Evolutionary conservation across 2,329 filamentous ascomycete genomes (phyloP), one percentile per base, ranked within the genome.

Genomic region (Fusarium fujikuroi): DNA sequence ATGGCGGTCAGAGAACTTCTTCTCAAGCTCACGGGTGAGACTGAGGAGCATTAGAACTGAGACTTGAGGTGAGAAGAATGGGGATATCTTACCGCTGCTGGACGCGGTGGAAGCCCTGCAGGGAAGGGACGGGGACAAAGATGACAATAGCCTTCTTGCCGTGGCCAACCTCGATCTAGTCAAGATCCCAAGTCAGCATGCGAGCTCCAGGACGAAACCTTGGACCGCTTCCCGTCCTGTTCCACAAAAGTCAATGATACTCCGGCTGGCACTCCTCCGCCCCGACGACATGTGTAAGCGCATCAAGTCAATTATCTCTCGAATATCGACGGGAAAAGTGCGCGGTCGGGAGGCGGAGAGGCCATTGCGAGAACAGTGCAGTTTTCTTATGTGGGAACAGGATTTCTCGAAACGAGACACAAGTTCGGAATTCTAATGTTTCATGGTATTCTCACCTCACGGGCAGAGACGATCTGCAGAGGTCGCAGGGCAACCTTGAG

Each of bases 1-100:
- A 88, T 99, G 96, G 88, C 96, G 96, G 91, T 99, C 96, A 78
- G 96, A 98, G 94, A 99, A 99, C 91, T 99, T 99, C 95, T 99
- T 99, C 93, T 99, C 96, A 84, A 99, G 95, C 91, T 99, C 96
- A 88, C 96, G 96, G 87, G 96, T 99, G 84, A 99, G 92, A 85
- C 95, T 98, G 66, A 8, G 36, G 1, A 5, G n/a, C 5, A 69
- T 81, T 70, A 82, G 76, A 63, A 19, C n/a, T 47, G 28, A 3
- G 7, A 18, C 5, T 0, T 3, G 21, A 12, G 28, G 2, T 16
- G 23, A 15, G n/a, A 14, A 18, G 19, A 36, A 19, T 19, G 30
- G 53, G 53, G 9, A 59, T 66, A 75, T 86, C 92, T 87, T 95
- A 98, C 95, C 96, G 95, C 91, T 98, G 96, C 92, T 99, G 96